phyloP scores from a whole-genome alignment of 1,139 yeast genomes.

The Yamadazyma songkhlaensis region DNA sequence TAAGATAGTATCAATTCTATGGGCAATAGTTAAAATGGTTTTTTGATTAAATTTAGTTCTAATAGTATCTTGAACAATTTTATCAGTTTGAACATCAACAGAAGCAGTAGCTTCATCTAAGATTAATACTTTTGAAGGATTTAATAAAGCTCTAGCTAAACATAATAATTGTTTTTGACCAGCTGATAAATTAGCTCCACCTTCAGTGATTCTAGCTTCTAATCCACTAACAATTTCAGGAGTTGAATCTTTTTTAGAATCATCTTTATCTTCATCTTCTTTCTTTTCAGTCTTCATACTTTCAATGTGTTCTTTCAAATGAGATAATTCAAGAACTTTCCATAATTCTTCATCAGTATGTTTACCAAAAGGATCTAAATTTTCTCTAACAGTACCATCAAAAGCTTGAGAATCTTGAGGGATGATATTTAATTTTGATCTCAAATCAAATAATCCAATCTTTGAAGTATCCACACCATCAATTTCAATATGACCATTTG shows the following conservation, averaged over 20 bases:
- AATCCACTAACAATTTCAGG: slow-evolving; percentile 11
- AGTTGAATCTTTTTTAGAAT: slow-evolving; percentile 5
- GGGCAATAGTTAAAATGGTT: slow-evolving; percentile 37
- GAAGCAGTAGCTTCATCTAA: slow-evolving; percentile 41
- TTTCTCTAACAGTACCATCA: slow-evolving; percentile 34
- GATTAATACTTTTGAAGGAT: slow-evolving; percentile 29
- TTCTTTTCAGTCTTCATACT: slow-evolving; percentile 28
- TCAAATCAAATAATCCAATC: slow-evolving; percentile 33
- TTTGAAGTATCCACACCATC: slow-evolving; percentile 29
- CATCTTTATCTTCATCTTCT: slow-evolving; percentile 20
- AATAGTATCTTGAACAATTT: slow-evolving; percentile 33
- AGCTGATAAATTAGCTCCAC: slow-evolving; percentile 35
- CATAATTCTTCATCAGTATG: slow-evolving; percentile 30
- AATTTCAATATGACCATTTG: slow-evolving; percentile 29
- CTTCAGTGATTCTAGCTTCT: slow-evolving; percentile 20
- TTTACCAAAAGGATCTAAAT: slow-evolving; percentile 33
- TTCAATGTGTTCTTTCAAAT: slow-evolving; percentile 30
- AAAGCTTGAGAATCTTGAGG: slow-evolving; percentile 40
- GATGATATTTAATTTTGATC: slow-evolving; percentile 33
- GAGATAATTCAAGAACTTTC: slow-evolving; percentile 35
- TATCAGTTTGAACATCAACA: slow-evolving; percentile 37
- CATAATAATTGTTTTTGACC: slow-evolving; percentile 39
- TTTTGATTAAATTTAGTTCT: slow-evolving; percentile 29
- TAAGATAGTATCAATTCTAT: slow-evolving; percentile 33
- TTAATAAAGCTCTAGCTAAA: slow-evolving; percentile 35